phyloP scores from a whole-genome alignment of 805 yeast species.

The Zygosaccharomyces gambellarensis region DNA sequence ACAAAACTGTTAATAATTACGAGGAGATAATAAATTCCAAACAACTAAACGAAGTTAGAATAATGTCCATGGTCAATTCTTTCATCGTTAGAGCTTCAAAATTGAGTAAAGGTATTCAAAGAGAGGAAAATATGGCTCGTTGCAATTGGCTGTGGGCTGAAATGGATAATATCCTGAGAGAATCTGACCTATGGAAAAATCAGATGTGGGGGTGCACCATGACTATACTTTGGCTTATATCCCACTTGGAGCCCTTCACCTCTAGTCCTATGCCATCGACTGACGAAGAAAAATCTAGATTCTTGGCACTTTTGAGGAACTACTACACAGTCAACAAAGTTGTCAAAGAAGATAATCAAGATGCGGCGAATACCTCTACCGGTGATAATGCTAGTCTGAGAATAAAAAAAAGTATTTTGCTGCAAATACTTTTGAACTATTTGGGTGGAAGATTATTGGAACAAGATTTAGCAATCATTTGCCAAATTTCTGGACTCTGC shows the following conservation, averaged over 20 bases:
- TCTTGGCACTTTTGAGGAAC: slow-evolving; percentile 18
- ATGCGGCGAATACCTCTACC: not conserved
- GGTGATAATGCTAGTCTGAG: slow-evolving; percentile 8
- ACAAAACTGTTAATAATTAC: not conserved
- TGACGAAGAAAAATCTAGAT: slow-evolving; percentile 20
- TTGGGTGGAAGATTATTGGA: slow-evolving; percentile 30
- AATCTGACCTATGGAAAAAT: slow-evolving; percentile 19
- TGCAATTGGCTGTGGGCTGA: slow-evolving; percentile 21
- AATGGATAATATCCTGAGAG: slow-evolving; percentile 12
- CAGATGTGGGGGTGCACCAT: slow-evolving; percentile 29
- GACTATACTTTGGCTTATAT: slow-evolving; percentile 27
- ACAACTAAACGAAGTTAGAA: slow-evolving; percentile 14
- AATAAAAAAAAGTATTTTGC: slow-evolving; percentile 27
- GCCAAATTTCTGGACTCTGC: slow-evolving; percentile 26
- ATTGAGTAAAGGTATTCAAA: slow-evolving; percentile 10
- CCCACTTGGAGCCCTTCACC: slow-evolving; percentile 33
- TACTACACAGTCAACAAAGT: slow-evolving; percentile 24
- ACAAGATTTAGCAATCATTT: slow-evolving; percentile 26
- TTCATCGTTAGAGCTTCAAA: slow-evolving; percentile 19
- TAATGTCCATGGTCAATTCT: slow-evolving; percentile 23
- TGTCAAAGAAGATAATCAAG: slow-evolving; percentile 2
- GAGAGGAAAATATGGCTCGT: slow-evolving; percentile 12
- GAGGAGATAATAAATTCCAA: not conserved
- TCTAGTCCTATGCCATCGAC: slow-evolving; percentile 26
- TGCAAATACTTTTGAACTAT: slow-evolving; percentile 28